Conservation (phyloP, 2,329 filamentous ascomycete genomes). For the Ascosphaera pollenicola region DNA sequence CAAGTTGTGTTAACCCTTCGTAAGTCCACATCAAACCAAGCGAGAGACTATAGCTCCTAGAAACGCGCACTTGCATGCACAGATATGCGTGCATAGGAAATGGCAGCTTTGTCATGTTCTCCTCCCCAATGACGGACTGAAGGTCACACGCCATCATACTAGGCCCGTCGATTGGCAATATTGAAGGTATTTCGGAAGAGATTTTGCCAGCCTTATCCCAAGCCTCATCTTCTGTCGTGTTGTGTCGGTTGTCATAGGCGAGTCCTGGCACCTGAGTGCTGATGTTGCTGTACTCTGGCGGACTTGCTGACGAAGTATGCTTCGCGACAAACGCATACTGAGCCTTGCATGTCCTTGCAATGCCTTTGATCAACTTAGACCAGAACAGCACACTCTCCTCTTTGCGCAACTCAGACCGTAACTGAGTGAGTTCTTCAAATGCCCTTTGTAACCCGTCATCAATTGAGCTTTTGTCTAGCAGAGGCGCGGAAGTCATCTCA, state of each 20-base stretch:
- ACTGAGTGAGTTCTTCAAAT: background rate
- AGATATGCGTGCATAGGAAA: constrained; percentile 44
- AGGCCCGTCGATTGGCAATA: background rate
- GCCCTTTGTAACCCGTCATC: background rate
- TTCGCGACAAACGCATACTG: constrained; percentile 50
- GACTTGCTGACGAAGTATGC: constrained; percentile 19
- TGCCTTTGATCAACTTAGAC: constrained; percentile 38
- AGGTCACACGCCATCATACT: constrained; percentile 41
- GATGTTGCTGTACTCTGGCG: background rate
- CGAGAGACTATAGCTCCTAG: constrained; percentile 44
- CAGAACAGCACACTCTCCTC: constrained; percentile 40
- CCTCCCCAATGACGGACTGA: constrained; percentile 34
- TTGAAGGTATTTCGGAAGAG: background rate
- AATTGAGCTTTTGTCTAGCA: background rate
- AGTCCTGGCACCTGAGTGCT: background rate
- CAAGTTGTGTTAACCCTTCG: constrained; percentile 33
- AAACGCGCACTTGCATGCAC: constrained; percentile 40
- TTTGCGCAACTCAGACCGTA: constrained; percentile 18
- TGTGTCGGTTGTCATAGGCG: background rate
- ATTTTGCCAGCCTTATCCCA: background rate
- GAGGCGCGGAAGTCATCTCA: background rate
- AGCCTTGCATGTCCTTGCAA: constrained; percentile 38
- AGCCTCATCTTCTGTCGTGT: background rate
- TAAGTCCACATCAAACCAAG: constrained; percentile 52
- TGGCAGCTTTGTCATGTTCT: constrained; percentile 34